Percentiles rank a stretch among this genome's conserved stretches.
These are phyloP conservation scores for Cladobotryum mycophilum DNA, from an alignment of 2,329 filamentous ascomycete species.

Conservation along the genomic window DNA sequence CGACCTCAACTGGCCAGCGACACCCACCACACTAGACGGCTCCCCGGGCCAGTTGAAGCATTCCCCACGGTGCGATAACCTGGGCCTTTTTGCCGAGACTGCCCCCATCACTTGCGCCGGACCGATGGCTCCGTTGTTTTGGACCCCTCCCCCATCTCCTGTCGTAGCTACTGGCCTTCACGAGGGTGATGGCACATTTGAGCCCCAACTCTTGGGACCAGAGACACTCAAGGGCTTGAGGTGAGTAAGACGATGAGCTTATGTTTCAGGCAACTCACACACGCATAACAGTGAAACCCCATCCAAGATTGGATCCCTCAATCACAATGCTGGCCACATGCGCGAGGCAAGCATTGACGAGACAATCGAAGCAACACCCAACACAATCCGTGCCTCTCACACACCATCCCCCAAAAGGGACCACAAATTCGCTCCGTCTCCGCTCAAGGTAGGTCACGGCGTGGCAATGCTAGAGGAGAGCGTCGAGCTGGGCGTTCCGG, in stretches of 20 bases:
- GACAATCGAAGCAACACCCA: background rate
- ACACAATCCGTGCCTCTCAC: no score
- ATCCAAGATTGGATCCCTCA: no score
- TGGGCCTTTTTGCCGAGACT: conserved; percentile 11
- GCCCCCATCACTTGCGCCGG: background rate
- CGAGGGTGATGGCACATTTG: no score
- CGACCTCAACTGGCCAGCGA: conserved; percentile 5
- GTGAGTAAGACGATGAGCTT: no score
- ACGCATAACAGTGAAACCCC: no score
- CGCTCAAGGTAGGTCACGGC: conserved; percentile 43
- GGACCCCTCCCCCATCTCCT: conserved; percentile 17
- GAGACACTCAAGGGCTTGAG: background rate
- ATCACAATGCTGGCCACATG: background rate
- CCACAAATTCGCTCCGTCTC: conserved; percentile 15
- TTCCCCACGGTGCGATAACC: conserved; percentile 20
- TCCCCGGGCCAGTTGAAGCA: conserved; percentile 17
- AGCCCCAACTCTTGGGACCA: no score
- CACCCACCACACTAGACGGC: background rate
- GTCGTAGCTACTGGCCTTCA: background rate
- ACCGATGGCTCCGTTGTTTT: conserved; percentile 1
- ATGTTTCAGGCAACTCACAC: no score
- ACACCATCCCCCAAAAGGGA: no score
- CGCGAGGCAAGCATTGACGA: conserved; percentile 5
- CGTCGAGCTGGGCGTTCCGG: conserved; percentile 40
- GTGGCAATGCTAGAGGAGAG: conserved; percentile 53